These are phyloP conservation scores for Wickerhamomyces sp. DNA, from an alignment of 1,139 yeast genomes.

Conservation along the genomic window DNA sequence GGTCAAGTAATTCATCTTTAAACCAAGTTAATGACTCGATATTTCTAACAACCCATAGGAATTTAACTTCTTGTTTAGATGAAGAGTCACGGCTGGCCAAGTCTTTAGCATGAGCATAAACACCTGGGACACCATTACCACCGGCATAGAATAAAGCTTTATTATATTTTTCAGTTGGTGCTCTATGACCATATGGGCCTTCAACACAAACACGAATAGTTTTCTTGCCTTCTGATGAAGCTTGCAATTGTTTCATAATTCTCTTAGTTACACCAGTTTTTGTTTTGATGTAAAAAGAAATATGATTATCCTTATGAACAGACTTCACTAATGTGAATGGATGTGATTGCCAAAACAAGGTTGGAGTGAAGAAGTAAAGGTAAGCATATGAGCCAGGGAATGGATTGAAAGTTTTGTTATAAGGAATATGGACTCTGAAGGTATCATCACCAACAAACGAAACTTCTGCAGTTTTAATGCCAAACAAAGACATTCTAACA, in stretches of 20 bases:
- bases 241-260: conserved; percentile 16
- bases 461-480: conserved; percentile 33
- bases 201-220: conserved; percentile 36
- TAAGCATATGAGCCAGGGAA: conserved; percentile 31
- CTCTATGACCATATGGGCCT: conserved; percentile 54
- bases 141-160: conserved; percentile 54
- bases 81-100: conserved; percentile 6
- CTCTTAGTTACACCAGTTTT: conserved; percentile 43
- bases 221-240: conserved; percentile 3
- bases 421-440: conserved; percentile 24
- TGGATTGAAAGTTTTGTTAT: conserved; percentile 37
- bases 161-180: conserved; percentile 51
- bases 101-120: conserved; percentile 29
- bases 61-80: conserved; percentile 38
- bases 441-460: conserved; percentile 44
- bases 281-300: conserved; percentile 37
- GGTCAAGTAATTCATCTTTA: conserved; percentile 39
- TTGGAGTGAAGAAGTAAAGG: conserved; percentile 34
- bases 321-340: conserved; percentile 40
- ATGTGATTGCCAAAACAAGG: conserved; percentile 53
- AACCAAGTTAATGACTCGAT: conserved; percentile 45
- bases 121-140: conserved; percentile 69
- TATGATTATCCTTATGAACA: conserved; percentile 30
- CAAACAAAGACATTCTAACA: conserved; percentile 24
- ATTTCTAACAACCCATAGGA: conserved; percentile 52